A percentile compares a stretch with the other conserved stretches of the same genome.
Conservation (phyloP, 331 rosid genomes). For the Pyracantha coccinea region DNA sequence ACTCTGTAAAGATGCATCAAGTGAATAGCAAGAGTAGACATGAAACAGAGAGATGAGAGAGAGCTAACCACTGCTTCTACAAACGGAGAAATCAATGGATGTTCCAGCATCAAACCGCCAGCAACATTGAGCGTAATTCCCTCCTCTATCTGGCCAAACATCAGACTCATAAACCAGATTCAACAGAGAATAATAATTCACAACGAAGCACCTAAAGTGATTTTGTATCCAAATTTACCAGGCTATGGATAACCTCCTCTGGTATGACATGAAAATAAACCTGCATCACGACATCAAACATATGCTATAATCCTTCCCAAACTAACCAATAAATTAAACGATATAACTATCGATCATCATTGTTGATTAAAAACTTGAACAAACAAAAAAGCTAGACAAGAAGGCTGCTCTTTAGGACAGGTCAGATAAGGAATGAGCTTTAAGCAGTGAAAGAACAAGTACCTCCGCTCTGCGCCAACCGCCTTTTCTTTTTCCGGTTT, state of each 20-base stretch:
- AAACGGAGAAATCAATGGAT: conserved; percentile 76
- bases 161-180: conserved; percentile 30
- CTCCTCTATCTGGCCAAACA: conserved; percentile 70
- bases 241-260: conserved; percentile 61
- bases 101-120: conserved; percentile 94
- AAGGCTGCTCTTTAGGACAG: conserved; percentile 1
- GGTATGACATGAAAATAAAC: conserved; percentile 86
- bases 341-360: background rate
- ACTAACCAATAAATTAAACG: background rate
- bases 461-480: conserved; percentile 94
- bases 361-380: background rate
- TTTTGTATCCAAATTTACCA: conserved; percentile 40
- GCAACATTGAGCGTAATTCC: conserved; percentile 68
- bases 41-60: conserved; percentile 8
- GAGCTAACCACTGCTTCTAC: conserved; percentile 85
- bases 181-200: conserved; percentile 16
- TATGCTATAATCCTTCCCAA: conserved; percentile 12
- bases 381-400: background rate
- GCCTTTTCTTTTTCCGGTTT: conserved; percentile 62
- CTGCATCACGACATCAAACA: conserved; percentile 31
- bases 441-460: background rate
- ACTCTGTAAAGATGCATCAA: too few relatives aligned
- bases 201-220: conserved; percentile 17
- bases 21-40: background rate
- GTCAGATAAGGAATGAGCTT: background rate